Base-by-base conservation (phyloP, 2,329 filamentous ascomycete genomes). In the Arthrobotrys pseudoclavata region DNA sequence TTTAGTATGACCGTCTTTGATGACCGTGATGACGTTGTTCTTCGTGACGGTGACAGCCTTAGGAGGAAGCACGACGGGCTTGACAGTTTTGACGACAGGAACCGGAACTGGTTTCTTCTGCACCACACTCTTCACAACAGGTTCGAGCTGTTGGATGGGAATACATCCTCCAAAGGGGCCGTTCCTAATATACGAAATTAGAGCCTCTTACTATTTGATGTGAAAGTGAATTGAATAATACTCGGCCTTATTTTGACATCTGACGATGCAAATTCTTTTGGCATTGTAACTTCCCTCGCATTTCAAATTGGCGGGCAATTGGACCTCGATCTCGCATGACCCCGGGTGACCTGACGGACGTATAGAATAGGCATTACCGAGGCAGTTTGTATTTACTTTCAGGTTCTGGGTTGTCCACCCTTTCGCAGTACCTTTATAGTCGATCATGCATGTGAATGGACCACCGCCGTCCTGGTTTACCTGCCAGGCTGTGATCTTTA, bases 381-480 rank as follows among this genome's bases (percentile, higher is more conserved):
- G 24, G 24, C 50, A 53, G 50, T n/a, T 53, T 31, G 50, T 53
- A 29, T 12, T 29, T 53, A 53, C 24, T 18, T 3, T 12, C 24
- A 53, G 10, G 26, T 31, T 18, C 50, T 31, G 1, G 9, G 24
- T 2, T 53, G 50, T 31, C 50, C 50, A 53, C 13, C n/a, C 3
- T 0, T 31, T 9, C 24, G 13, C 79, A 10, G 69, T 87, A 80
- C 85, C 85, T 15, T 84, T 85, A 80, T 85, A 82, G 69, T 88
- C 87, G 1, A 89, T 81, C 78, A 88, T 87, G 70, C 87, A 89
- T 1, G 83, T 80, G 79, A 87, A 89, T 1, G 88, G 88, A 0
- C 87, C 87, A n/a, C 86, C 86, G 20, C 87, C 87, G 77, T 88
- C 86, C 7, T 86, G 85, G 80, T 88, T 87, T 69, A 87, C 86